A percentile compares a stretch with the other conserved stretches of the same genome.
Conservation (phyloP, 306 rosid genomes). For the Hippophae tibetana region DNA sequence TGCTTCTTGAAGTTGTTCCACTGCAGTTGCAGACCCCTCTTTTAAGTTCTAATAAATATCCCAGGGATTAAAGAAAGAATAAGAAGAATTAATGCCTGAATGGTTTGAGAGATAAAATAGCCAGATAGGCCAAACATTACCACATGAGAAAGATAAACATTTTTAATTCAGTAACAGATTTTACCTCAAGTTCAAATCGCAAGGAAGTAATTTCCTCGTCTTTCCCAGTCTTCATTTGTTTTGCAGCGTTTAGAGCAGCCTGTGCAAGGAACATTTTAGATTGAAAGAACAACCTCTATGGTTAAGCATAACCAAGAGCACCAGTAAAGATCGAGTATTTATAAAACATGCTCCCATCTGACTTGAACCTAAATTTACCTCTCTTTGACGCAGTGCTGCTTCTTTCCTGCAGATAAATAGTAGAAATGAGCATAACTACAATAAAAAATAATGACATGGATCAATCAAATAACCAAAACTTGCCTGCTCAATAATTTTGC, state of each 20-base stretch:
- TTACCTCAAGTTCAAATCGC: constrained; percentile 78
- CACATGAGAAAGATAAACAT: neutral
- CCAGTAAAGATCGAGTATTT: too few relatives aligned
- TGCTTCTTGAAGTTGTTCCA: constrained; percentile 72
- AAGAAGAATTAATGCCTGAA: constrained; percentile 14
- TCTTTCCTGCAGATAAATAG: constrained; percentile 71
- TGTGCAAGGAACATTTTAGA: constrained; percentile 27
- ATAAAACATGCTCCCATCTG: neutral
- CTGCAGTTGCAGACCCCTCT: constrained; percentile 64
- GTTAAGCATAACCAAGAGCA: neutral
- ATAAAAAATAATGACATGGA: constrained; percentile 11
- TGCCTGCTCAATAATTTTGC: constrained; percentile 89
- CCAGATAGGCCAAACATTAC: too few relatives aligned
- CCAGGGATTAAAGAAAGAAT: neutral
- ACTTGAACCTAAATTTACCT: constrained; percentile 42
- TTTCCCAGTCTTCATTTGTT: constrained; percentile 66
- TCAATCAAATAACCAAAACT: constrained; percentile 13
- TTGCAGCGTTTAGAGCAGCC: constrained; percentile 96
- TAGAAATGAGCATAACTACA: constrained; percentile 20
- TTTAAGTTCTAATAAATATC: constrained; percentile 51
- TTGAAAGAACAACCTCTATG: constrained; percentile 16
- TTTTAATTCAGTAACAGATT: constrained; percentile 1
- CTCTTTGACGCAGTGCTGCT: constrained; percentile 92
- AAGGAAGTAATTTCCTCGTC: constrained; percentile 67
- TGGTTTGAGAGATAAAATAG: too few relatives aligned